Evolutionary conservation across 1,284 basidiomycete species (phyloP), one percentile per base, ranked within the genome.

Genomic region (Farysia itapuensis): DNA sequence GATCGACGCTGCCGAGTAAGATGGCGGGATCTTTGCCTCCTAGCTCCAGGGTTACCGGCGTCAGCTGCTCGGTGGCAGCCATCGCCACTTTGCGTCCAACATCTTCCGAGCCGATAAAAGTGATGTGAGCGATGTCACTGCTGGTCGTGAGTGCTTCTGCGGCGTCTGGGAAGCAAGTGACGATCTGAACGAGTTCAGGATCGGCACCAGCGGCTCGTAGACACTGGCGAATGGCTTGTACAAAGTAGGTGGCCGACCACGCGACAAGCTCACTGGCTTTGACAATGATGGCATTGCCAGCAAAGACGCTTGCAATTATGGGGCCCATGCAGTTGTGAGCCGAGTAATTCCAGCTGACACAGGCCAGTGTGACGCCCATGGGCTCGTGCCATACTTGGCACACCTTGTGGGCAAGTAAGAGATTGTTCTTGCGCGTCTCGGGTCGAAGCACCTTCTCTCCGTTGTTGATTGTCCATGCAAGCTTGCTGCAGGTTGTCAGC

Each of bases 281-380:
- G 50, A 97, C 80, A 5, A 97, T 85, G 43, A 96, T 81, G 11
- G 84, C 86, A 74, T 98, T 95, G 11, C 93, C 95, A 6, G 91
- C 81, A 72, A 94, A 94, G 21, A 98, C 81, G 4, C 87, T 83
- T 4, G 92, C 88, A 22, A 97, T 81, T 48, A 97, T 90, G 0
- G 94, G 94, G 1, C 90, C 92, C 81, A 93, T 87, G 0, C 88
- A 84, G 74, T 97, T 96, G 78, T 96, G 93, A 22, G 90, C 89
- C 4, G 70, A 68, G 29, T 75, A 75, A 40, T 74, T 75, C 90
- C 93, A 96, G 1, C 90, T 94, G 1, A 97, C 92, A 49, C 93
- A 87, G 0, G 87, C 94, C 31, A 87, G 85, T 9, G 95, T 89
- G 0, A 93, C 88, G 22, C 94, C 94, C n/a, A 93, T 82, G 7